These are phyloP conservation scores for Zygosaccharomyces siamensis DNA, from an alignment of 805 yeast species.

Conservation along the genomic window DNA sequence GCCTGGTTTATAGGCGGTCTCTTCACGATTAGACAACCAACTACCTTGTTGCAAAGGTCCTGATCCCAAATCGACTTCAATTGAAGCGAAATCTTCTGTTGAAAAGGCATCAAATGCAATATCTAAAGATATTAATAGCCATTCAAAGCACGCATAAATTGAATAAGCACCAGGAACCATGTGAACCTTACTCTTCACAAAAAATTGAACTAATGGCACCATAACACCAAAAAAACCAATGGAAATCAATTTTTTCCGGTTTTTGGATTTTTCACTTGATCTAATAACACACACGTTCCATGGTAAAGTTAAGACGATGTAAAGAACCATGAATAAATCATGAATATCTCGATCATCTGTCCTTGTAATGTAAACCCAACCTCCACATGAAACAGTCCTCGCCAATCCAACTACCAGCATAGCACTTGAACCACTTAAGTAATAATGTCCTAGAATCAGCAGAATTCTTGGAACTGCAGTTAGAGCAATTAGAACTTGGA, in stretches of 20 bases:
- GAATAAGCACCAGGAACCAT: conserved; percentile 92
- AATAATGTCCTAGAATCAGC: conserved; percentile 43
- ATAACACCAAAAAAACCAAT: conserved; percentile 62
- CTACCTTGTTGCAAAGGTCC: conserved; percentile 20
- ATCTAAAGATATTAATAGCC: conserved; percentile 83
- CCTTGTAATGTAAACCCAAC: conserved; percentile 96
- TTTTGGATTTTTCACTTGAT: conserved; percentile 41
- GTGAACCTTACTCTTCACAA: conserved; percentile 89
- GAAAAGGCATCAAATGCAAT: conserved; percentile 81
- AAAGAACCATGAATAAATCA: conserved; percentile 90
- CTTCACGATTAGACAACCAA: conserved; percentile 16
- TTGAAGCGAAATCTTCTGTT: conserved; percentile 57
- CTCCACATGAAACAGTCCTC: conserved; percentile 96
- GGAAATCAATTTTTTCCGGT: conserved; percentile 49
- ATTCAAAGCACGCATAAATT: conserved; percentile 88
- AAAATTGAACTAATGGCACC: conserved; percentile 81
- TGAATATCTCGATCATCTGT: conserved; percentile 97
- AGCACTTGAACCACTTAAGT: conserved; percentile 32
- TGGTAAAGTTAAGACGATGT: conserved; percentile 84
- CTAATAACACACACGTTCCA: conserved; percentile 69
- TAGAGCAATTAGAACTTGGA: conserved; percentile 85
- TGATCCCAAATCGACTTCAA: conserved; percentile 42
- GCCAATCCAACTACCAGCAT: conserved; percentile 53
- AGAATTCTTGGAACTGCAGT: conserved; percentile 91
- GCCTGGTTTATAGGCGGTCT: not conserved